phyloP scores from a whole-genome alignment of 169 alveolate genomes.

The Plasmodium vinckei region DNA sequence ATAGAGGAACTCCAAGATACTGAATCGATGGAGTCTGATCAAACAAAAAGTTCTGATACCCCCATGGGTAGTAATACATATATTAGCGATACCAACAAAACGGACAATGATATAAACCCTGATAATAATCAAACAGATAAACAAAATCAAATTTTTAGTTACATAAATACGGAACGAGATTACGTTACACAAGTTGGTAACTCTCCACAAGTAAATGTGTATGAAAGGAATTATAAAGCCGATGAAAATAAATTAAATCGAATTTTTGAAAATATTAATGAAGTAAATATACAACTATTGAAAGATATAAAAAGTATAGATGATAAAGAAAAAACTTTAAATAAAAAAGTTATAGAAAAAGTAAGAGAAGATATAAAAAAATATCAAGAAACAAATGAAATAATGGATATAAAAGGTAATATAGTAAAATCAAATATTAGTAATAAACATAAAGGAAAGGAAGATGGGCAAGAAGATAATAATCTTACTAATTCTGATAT shows the following conservation, averaged over 20 bases:
- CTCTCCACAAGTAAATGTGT: conserved; percentile 44
- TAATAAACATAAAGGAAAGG: conserved; percentile 13
- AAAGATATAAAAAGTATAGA: conserved; percentile 50
- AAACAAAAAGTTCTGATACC: neutral
- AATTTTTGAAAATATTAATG: conserved; percentile 69
- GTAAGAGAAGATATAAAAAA: conserved; percentile 67
- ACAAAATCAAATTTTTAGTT: conserved; percentile 16
- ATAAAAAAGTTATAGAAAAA: conserved; percentile 60
- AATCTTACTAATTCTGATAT: conserved; percentile 9
- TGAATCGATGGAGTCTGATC: neutral
- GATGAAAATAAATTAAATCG: conserved; percentile 21
- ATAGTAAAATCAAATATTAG: neutral
- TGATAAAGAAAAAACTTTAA: conserved; percentile 59
- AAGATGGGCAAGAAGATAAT: conserved; percentile 13
- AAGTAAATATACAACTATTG: conserved; percentile 63
- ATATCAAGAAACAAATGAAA: conserved; percentile 61
- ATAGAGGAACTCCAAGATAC: conserved; percentile 45
- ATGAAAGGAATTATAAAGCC: conserved; percentile 44
- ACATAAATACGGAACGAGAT: conserved; percentile 32
- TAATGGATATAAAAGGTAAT: conserved; percentile 59
- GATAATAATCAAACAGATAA: neutral
- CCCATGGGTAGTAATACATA: neutral
- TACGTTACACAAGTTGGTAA: conserved; percentile 38
- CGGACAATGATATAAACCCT: neutral
- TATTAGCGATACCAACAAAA: neutral